Conservation (phyloP, 1,139 yeast genomes). For the Yamadazyma sp. region DNA sequence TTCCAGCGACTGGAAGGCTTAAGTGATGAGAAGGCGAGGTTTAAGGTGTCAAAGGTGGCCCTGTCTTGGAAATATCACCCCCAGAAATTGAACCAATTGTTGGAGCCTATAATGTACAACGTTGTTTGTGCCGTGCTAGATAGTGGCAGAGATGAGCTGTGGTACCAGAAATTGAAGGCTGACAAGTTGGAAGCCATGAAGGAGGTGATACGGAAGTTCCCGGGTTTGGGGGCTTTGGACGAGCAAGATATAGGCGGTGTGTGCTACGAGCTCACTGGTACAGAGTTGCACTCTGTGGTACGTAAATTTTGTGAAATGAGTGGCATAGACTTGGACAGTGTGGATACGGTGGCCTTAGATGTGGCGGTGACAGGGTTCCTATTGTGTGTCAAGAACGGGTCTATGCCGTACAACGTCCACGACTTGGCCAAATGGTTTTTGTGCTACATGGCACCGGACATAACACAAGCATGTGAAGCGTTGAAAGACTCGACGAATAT, state of each 20-base stretch:
- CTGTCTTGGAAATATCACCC: background rate
- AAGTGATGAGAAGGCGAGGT: background rate
- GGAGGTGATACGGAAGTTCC: background rate
- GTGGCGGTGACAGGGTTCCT: background rate
- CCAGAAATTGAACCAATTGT: background rate
- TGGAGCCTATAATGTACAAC: slow-evolving; percentile 9
- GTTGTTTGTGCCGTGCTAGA: background rate
- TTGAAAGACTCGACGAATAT: slow-evolving; percentile 27
- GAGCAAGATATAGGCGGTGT: background rate
- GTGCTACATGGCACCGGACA: slow-evolving; percentile 25
- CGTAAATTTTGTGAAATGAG: background rate
- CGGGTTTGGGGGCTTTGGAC: too few relatives aligned
- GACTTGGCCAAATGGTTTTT: slow-evolving; percentile 30
- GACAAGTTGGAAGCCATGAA: background rate
- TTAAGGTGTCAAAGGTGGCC: background rate
- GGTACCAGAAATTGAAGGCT: background rate
- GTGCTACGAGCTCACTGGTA: background rate
- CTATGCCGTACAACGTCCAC: background rate
- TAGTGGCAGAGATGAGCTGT: background rate
- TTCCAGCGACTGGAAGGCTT: background rate
- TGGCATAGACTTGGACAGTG: background rate
- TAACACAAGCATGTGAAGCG: slow-evolving; percentile 28
- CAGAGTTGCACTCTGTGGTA: background rate
- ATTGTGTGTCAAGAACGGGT: background rate
- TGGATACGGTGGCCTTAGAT: background rate